These are phyloP conservation scores for Grosmannia huntii DNA, from an alignment of 2,329 filamentous ascomycete genomes.

Conservation along the genomic window DNA sequence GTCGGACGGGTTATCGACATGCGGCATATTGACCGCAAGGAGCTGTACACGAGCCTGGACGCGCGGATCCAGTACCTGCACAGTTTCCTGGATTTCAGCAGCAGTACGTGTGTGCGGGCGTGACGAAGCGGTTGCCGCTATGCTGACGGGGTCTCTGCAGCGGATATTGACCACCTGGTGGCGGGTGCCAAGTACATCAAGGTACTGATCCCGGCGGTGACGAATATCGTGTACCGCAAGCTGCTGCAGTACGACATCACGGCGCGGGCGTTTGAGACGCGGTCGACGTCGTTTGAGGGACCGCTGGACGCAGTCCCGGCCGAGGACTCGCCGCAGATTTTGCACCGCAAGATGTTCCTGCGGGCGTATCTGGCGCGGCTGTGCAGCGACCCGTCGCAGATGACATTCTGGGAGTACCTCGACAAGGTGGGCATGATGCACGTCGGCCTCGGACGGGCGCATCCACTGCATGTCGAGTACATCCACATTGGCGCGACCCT, in stretches of 20 bases:
- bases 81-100: slow-evolving; percentile 62
- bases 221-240: slow-evolving; percentile 77
- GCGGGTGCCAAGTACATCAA: slow-evolving; percentile 65
- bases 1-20: slow-evolving; percentile 9
- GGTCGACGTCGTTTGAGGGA: slow-evolving; percentile 51
- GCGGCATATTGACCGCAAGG: slow-evolving; percentile 55
- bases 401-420: slow-evolving; percentile 74
- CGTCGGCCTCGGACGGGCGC: slow-evolving; percentile 57
- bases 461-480: slow-evolving; percentile 68
- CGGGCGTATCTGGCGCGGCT: slow-evolving; percentile 64
- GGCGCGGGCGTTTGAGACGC: slow-evolving; percentile 57
- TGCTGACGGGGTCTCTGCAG: slow-evolving; percentile 23
- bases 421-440: slow-evolving; percentile 83
- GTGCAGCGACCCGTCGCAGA: slow-evolving; percentile 59
- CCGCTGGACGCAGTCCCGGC: slow-evolving; percentile 49
- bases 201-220: slow-evolving; percentile 68
- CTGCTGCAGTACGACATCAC: slow-evolving; percentile 72
- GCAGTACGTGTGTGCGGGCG: slow-evolving; percentile 33
- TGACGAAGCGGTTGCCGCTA: too few species aligned
- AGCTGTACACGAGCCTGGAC: slow-evolving; percentile 59
- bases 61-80: slow-evolving; percentile 60
- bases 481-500: slow-evolving; percentile 63
- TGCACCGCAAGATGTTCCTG: slow-evolving; percentile 65
- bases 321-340: slow-evolving; percentile 62
- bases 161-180: slow-evolving; percentile 58